phyloP scores from a whole-genome alignment of 331 rosid species.

The Rosa hybrid region DNA sequence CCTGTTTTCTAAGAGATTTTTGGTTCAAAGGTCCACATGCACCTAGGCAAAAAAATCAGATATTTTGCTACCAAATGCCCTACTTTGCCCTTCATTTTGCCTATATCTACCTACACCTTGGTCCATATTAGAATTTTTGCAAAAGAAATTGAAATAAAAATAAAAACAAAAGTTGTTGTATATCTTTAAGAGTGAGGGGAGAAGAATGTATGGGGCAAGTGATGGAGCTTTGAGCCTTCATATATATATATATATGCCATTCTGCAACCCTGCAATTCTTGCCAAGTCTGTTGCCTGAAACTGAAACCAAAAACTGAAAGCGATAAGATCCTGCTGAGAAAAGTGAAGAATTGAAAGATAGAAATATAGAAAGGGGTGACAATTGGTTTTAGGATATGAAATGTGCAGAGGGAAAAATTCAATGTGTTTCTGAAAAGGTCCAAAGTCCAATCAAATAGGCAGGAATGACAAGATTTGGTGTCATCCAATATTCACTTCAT shows the following conservation, averaged over 20 bases:
- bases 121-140: too few species aligned
- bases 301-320: constrained; percentile 50
- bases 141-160: constrained; percentile 20
- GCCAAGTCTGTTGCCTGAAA: constrained; percentile 52
- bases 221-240: constrained; percentile 64
- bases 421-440: constrained; percentile 27
- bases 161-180: constrained; percentile 29
- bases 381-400: constrained; percentile 24
- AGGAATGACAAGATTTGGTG: constrained; percentile 38
- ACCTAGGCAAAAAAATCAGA: too few species aligned
- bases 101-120: too few species aligned
- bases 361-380: constrained; percentile 23
- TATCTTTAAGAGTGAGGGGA: constrained; percentile 43
- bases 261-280: constrained; percentile 52
- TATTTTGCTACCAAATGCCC: too few species aligned
- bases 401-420: constrained; percentile 35
- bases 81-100: too few species aligned
- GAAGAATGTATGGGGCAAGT: constrained; percentile 76
- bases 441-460: constrained; percentile 39
- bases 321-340: constrained; percentile 54
- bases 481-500: constrained; percentile 26
- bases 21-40: too few species aligned
- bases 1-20: not conserved
- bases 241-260: constrained; percentile 39
- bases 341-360: constrained; percentile 26